Base-by-base conservation (phyloP, 371 early-diverging fungal genomes). In the Blastocladiella emersonii region DNA sequence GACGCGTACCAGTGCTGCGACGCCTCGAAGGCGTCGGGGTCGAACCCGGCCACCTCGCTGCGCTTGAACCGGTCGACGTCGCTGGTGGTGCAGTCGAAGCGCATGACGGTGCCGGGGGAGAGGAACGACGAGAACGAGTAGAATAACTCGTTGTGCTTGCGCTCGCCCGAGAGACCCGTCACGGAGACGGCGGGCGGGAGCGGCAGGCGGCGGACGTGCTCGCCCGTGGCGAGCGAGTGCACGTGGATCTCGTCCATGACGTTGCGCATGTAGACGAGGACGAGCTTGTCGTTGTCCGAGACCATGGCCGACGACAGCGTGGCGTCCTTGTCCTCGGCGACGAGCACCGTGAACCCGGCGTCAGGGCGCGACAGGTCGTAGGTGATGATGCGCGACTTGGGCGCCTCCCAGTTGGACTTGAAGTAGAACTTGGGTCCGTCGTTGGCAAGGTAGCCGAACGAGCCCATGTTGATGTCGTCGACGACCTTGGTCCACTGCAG, bases 391-490 rank as follows among this genome's bases (percentile, higher is more conserved):
- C 78, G 74, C 55, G 68, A 64, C 41, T 74, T 75, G 39, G 86
- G 85, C 12, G 87, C 82, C 41, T 84, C 66, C 62, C 66, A 65
- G 62, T 82, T 83, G n/a, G 85, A 82, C 66, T 71, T 57, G 65
- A 87, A 85, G 66, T 74, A 86, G 61, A 87, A 81, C 13, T 71
- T 56, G 3, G 79, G 55, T 3, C 77, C 83, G 8, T 84, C 76
- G 68, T 82, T 84, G 53, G 83, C 70, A 39, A 69, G 69, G 61
- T 69, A 78, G 71, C 77, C 77, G 51, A 43, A 35, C 67, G 72
- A 83, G 39, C 71, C 66, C n/a, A 77, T 80, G 2, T 75, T 69
- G 70, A 81, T 81, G 63, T 79, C 68, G 63, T 75, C 72, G 1
- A 81, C 74, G 37, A 78, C 60, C 65, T 76, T 76, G 66, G 56